Base-by-base conservation (phyloP, 805 yeast species). In the Candida methanosorbosa region DNA sequence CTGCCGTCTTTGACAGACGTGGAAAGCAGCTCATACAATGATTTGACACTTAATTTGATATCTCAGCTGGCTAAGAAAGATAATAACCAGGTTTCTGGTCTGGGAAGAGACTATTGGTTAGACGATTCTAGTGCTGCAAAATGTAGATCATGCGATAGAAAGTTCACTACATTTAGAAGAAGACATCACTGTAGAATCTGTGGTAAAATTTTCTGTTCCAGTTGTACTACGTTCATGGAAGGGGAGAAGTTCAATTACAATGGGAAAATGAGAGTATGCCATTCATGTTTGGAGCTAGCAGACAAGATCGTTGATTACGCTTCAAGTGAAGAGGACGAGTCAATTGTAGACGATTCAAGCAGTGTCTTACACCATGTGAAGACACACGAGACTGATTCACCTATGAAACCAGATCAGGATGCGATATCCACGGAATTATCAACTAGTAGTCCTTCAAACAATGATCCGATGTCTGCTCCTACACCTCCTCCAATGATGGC, bases 161-260 rank as follows among this genome's bases (percentile, higher is more conserved):
- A 75, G 3, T 90, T 90, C 51, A 74, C 82, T 1, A 81, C 97
- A 0, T 88, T 87, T 59, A 64, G 96, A 53, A 66, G 98, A 45
- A 82, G 84, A 44, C 98, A 90, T 53, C 98, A 90, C 57, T 90
- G 98, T 51, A 64, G 98, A 35, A 78, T 90, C 24, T 90, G 98
- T 59, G 98, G 98, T 2, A 95, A 88, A 55, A 88, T 90, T 32
- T 90, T 88, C 51, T 90, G 98, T 56, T 70, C 81, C 29, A 67
- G 70, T 9, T 90, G 98, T 56, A 85, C 96, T 0, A 60, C 72
- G 3, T 71, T 86, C 48, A 61, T 85, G 48, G 49, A 81, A 39
- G 85, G 92, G 32, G 70, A 74, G 34, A 66, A 66, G 54, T 67
- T 84, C 64, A 70, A 77, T 27, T 65, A 70, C 44, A 65, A 65